Conservation (phyloP, 179 eudicot species). For the Pouteria campechiana region DNA sequence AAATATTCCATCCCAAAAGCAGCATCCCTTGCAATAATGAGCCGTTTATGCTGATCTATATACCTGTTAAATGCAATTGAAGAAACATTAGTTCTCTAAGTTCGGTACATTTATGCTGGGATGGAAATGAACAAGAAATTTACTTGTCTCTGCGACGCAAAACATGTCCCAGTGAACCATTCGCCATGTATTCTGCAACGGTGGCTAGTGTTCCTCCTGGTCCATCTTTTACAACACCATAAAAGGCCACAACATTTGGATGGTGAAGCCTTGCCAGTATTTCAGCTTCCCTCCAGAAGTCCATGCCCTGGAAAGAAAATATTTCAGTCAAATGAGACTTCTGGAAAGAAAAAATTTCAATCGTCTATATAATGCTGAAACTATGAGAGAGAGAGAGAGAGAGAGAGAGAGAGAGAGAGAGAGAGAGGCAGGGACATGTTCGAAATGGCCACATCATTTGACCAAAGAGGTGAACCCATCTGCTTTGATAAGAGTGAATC, state of each 20-base stretch:
- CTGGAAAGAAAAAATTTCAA: too few species aligned
- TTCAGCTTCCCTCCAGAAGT: conserved; percentile 25
- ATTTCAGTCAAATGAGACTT: too few species aligned
- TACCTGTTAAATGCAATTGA: conserved; percentile 6
- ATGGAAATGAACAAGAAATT: not conserved
- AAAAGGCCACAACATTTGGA: conserved; percentile 33
- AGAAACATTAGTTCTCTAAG: too few species aligned
- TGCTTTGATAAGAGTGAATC: too few species aligned
- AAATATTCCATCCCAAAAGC: conserved; percentile 25
- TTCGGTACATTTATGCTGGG: too few species aligned
- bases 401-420: too few species aligned
- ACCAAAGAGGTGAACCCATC: too few species aligned
- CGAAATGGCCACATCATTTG: too few species aligned
- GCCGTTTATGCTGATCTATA: conserved; percentile 14
- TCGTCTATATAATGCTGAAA: too few species aligned
- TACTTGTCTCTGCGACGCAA: conserved; percentile 21
- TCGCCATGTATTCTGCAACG: conserved; percentile 25
- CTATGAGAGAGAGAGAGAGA: too few species aligned
- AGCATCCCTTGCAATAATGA: conserved; percentile 19
- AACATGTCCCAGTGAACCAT: conserved; percentile 25
- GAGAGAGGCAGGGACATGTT: too few species aligned
- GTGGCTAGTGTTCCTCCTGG: conserved; percentile 24
- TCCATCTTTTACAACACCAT: conserved; percentile 24
- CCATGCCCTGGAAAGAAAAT: conserved; percentile 8
- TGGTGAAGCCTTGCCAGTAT: conserved; percentile 25